Base-by-base conservation (phyloP, 352 stramenopile species). In the Thalassiosira hispida region DNA sequence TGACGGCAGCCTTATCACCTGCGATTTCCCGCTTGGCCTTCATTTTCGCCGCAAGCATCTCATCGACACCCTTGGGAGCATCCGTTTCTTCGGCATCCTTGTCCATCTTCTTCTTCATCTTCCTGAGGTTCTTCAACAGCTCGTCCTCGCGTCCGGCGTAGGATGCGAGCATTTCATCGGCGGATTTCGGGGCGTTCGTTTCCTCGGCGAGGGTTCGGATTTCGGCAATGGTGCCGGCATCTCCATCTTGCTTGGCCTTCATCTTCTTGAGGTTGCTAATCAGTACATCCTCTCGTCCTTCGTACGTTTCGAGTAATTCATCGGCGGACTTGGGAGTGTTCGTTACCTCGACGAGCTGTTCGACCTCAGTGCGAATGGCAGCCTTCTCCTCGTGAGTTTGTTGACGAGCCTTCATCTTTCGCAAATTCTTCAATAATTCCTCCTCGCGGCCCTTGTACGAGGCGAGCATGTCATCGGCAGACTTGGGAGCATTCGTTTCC, bases 261-360 rank as follows among this genome's bases (percentile, higher is more conserved):
- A 75, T 65, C 35, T 75, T 56, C 27, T 51, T 29, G 38, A 76
- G 27, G 57, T 68, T 44, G 22, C n/a, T 27, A 16, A 76, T 11
- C 25, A 76, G 38, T 33, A 68, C 72, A 16, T 80, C 38, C 29
- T 80, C 72, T 65, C 56, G 69, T 8, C 72, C 72, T 14, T 49
- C 55, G 44, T 80, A 80, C 3, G 57, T 51, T 4, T 27, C 20
- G 31, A 80, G 60, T 23, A 80, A 52, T 7, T 80, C 62, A 12
- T 74, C 63, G 23, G 47, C 33, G 29, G 33, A 63, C 64, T 63
- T 73, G 29, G 46, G 46, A 31, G 53, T 14, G 31, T 23, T 38
- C 29, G 53, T 63, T 49, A 63, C 64, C 0, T 51, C 35, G 16
- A 63, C 64, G 12, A 73, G 47, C 18, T 23, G 2, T 27, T 29